phyloP scores from a whole-genome alignment of 345 rosid genomes.

The Trapa bicornis region DNA sequence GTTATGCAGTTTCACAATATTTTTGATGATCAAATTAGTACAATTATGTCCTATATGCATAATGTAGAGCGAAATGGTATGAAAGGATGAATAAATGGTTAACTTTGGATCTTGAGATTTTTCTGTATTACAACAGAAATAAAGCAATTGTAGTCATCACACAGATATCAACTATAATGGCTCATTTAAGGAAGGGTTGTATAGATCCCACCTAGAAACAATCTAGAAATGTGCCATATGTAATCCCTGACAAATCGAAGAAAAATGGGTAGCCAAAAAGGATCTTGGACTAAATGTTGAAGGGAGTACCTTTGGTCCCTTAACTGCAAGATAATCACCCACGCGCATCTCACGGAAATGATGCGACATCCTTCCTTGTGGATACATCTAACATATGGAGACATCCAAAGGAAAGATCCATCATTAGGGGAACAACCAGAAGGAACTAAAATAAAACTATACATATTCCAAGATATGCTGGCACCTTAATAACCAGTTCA shows the following conservation, averaged over 20 bases:
- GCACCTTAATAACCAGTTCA: conserved; percentile 83
- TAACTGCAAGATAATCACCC: conserved; percentile 76
- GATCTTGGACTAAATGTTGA: background rate
- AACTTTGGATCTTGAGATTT: background rate
- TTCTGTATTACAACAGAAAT: background rate
- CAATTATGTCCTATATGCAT: no score
- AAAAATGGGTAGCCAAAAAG: background rate
- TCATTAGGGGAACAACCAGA: background rate
- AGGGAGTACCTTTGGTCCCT: conserved; percentile 84
- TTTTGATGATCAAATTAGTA: no score
- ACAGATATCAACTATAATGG: background rate
- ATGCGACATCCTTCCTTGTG: conserved; percentile 98
- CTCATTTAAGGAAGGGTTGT: background rate
- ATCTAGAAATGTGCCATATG: background rate
- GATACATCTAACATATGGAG: conserved; percentile 60
- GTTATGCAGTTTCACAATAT: no score
- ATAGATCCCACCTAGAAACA: background rate
- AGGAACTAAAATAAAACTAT: background rate
- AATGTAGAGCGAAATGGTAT: no score
- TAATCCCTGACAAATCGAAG: background rate
- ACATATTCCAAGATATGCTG: background rate
- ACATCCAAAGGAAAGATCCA: background rate
- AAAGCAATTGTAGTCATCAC: background rate
- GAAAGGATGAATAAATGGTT: no score
- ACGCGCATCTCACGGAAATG: conserved; percentile 91